Conservation (phyloP, 306 rosid species). For the Psophocarpus tetragonolobus region DNA sequence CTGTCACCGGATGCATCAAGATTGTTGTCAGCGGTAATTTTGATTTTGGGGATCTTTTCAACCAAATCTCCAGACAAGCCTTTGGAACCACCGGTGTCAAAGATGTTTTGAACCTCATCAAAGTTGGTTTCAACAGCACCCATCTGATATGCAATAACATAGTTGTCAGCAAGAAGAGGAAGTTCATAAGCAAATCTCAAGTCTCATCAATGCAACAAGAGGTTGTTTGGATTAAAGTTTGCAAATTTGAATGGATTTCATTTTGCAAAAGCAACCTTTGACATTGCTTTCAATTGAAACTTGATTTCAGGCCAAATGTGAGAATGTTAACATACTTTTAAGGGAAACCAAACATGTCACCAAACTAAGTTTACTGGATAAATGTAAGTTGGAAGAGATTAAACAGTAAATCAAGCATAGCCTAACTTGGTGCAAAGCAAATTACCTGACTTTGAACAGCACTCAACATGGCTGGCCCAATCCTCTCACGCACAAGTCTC, state of each 20-base stretch:
- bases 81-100: slow-evolving; percentile 81
- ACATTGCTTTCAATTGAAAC: not conserved
- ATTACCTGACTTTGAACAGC: slow-evolving; percentile 99
- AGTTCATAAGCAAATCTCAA: slow-evolving; percentile 21
- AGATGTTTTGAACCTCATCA: slow-evolving; percentile 85
- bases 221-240: not conserved
- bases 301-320: not conserved
- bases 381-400: not conserved
- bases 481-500: slow-evolving; percentile 94
- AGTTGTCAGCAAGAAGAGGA: slow-evolving; percentile 32
- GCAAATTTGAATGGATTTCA: not conserved
- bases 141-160: slow-evolving; percentile 59
- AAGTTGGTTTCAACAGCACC: slow-evolving; percentile 86
- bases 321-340: not conserved
- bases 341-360: not conserved
- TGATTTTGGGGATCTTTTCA: slow-evolving; percentile 82
- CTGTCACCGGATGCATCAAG: slow-evolving; percentile 79
- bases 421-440: slow-evolving; percentile 13
- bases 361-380: not conserved
- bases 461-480: slow-evolving; percentile 98
- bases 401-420: not conserved
- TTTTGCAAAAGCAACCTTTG: not conserved
- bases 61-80: slow-evolving; percentile 88
- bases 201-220: not conserved
- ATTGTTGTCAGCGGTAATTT: slow-evolving; percentile 63